These are phyloP conservation scores for Ramalina intermedia DNA, from an alignment of 495 filamentous ascomycete genomes.

Conservation along the genomic window DNA sequence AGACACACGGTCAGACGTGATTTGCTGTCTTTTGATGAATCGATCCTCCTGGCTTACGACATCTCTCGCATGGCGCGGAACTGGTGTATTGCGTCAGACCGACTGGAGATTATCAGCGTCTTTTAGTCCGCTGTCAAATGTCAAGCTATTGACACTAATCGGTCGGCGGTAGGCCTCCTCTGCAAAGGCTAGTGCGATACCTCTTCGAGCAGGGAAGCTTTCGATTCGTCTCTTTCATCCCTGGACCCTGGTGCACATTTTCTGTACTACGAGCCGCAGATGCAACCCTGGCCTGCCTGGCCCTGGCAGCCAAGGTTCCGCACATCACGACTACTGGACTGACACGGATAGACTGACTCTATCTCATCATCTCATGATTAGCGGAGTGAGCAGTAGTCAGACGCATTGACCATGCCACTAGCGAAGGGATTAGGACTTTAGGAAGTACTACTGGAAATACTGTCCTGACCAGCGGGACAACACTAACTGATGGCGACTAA, in stretches of 20 bases:
- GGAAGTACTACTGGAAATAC: too few relatives aligned
- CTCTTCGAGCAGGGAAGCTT: background rate
- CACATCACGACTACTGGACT: background rate
- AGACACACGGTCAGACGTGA: background rate
- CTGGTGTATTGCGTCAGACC: background rate
- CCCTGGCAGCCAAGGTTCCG: background rate
- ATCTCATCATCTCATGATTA: background rate
- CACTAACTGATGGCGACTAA: too few relatives aligned
- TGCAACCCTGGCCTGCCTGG: background rate
- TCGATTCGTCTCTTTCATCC: background rate
- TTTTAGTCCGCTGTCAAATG: constrained; percentile 2
- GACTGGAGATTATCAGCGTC: background rate
- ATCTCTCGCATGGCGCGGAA: background rate
- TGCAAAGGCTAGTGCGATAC: background rate
- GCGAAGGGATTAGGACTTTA: too few relatives aligned
- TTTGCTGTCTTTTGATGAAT: background rate
- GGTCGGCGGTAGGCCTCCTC: background rate
- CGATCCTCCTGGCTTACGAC: background rate
- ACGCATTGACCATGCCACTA: too few relatives aligned
- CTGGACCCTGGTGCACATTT: background rate
- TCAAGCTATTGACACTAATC: constrained; percentile 1
- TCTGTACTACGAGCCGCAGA: background rate
- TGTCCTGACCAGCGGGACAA: too few relatives aligned
- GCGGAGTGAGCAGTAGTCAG: too few relatives aligned
- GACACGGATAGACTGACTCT: background rate